Percentiles rank a stretch among this genome's conserved stretches.
Evolutionary conservation across 495 filamentous ascomycete species (phyloP).

Genomic region (Penicillium fimorum): DNA sequence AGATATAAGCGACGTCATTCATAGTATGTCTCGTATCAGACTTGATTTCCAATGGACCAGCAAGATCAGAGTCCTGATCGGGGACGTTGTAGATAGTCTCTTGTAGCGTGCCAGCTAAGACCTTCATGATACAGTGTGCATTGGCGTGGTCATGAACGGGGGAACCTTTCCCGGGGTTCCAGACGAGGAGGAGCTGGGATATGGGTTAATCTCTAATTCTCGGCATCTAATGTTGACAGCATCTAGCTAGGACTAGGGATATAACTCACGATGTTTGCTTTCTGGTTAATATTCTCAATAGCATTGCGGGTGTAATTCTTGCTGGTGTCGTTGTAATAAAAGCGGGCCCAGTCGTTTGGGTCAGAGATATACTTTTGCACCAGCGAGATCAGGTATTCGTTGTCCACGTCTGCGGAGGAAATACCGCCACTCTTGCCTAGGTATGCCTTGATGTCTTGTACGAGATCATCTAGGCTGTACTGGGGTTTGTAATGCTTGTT

Average conservation of each 20-base stretch:
- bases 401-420: slow-evolving; percentile 29
- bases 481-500: slow-evolving; percentile 23
- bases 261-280: slow-evolving; percentile 33
- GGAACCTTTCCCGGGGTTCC: slow-evolving; percentile 78
- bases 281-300: slow-evolving; percentile 39
- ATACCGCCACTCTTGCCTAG: slow-evolving; percentile 32
- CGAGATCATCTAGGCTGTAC: slow-evolving; percentile 29
- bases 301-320: slow-evolving; percentile 42
- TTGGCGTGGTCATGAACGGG: slow-evolving; percentile 85
- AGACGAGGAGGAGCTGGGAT: slow-evolving; percentile 74
- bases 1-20: slow-evolving; percentile 75
- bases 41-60: slow-evolving; percentile 27
- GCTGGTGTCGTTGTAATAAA: slow-evolving; percentile 35
- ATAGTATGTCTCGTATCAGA: slow-evolving; percentile 32
- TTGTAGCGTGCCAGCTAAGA: slow-evolving; percentile 55
- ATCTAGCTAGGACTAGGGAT: not conserved
- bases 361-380: slow-evolving; percentile 34
- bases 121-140: slow-evolving; percentile 69
- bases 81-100: slow-evolving; percentile 77
- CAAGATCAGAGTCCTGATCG: slow-evolving; percentile 26
- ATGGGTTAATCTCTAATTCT: not conserved
- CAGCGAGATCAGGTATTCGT: slow-evolving; percentile 31
- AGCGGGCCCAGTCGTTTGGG: slow-evolving; percentile 34
- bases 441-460: slow-evolving; percentile 32
- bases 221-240: not conserved